phyloP scores from a whole-genome alignment of 179 eudicot species.

The Silene noctiflora region DNA sequence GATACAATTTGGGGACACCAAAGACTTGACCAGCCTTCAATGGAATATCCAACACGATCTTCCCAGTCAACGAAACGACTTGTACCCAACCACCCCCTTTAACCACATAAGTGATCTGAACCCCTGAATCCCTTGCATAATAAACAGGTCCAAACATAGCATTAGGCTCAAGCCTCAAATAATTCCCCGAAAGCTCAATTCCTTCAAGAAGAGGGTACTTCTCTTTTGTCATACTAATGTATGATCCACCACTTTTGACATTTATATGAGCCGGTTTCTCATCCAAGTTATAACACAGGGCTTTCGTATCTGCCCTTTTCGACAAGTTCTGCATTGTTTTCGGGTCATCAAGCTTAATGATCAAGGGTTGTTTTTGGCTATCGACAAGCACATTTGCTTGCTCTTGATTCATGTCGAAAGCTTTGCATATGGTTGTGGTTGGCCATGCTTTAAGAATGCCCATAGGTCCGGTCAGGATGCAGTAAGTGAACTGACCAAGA shows the following conservation, averaged over 20 bases:
- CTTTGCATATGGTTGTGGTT: constrained; percentile 23
- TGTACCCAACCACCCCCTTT: constrained; percentile 43
- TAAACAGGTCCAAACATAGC: constrained; percentile 28
- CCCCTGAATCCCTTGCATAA: constrained; percentile 24
- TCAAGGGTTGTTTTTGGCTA: constrained; percentile 23
- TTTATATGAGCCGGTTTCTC: neutral
- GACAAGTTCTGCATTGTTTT: constrained; percentile 19
- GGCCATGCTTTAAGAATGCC: constrained; percentile 31
- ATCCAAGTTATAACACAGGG: neutral
- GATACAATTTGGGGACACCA: constrained; percentile 37
- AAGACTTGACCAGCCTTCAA: constrained; percentile 35
- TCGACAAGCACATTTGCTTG: constrained; percentile 20
- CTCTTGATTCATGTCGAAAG: constrained; percentile 20
- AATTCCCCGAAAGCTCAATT: constrained; percentile 21
- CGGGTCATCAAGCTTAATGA: constrained; percentile 24
- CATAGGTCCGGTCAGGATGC: constrained; percentile 24
- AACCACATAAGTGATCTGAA: constrained; percentile 29
- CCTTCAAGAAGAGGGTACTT: constrained; percentile 12
- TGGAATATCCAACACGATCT: constrained; percentile 21
- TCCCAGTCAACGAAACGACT: constrained; percentile 31
- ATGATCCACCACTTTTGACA: constrained; percentile 22
- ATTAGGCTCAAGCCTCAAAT: constrained; percentile 27
- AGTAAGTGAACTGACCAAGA: constrained; percentile 29
- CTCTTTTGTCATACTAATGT: neutral
- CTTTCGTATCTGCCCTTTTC: neutral